Conservation (phyloP, 352 stramenopile species). For the Phytophthora uliginosa region DNA sequence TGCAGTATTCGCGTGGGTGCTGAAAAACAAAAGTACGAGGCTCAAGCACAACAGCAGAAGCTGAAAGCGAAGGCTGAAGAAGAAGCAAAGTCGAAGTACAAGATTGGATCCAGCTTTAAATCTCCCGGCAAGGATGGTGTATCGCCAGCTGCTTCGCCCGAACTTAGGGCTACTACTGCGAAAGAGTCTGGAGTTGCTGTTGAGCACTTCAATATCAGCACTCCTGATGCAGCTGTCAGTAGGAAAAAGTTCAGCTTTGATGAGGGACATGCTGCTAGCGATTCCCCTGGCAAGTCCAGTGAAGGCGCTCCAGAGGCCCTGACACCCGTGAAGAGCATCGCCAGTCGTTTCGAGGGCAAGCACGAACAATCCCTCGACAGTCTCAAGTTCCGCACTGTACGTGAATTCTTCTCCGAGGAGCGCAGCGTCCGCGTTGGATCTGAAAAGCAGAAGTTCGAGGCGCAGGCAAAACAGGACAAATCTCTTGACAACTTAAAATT, state of each 20-base stretch:
- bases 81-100: conserved; percentile 45
- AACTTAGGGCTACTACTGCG: not conserved
- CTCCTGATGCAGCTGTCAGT: conserved; percentile 17
- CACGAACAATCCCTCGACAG: conserved; percentile 68
- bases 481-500: conserved; percentile 66
- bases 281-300: conserved; percentile 28
- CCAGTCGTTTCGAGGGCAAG: conserved; percentile 74
- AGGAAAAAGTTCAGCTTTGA: conserved; percentile 33
- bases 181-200: not conserved
- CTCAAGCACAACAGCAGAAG: conserved; percentile 41
- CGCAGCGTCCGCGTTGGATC: conserved; percentile 43
- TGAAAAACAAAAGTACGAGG: conserved; percentile 52
- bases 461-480: conserved; percentile 55
- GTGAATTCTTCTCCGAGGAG: conserved; percentile 61
- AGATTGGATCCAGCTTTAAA: conserved; percentile 22
- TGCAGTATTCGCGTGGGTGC: conserved; percentile 44
- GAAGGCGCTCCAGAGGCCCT: conserved; percentile 18
- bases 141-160: not conserved
- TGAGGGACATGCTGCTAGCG: conserved; percentile 8
- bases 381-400: conserved; percentile 68
- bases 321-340: conserved; percentile 69
- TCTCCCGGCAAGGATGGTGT: conserved; percentile 24
- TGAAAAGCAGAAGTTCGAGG: conserved; percentile 54
- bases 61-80: conserved; percentile 42
- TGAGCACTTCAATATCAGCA: conserved; percentile 14